These are phyloP conservation scores for Wakefieldia striispora DNA, from an alignment of 768 basidiomycete species.

Conservation along the genomic window DNA sequence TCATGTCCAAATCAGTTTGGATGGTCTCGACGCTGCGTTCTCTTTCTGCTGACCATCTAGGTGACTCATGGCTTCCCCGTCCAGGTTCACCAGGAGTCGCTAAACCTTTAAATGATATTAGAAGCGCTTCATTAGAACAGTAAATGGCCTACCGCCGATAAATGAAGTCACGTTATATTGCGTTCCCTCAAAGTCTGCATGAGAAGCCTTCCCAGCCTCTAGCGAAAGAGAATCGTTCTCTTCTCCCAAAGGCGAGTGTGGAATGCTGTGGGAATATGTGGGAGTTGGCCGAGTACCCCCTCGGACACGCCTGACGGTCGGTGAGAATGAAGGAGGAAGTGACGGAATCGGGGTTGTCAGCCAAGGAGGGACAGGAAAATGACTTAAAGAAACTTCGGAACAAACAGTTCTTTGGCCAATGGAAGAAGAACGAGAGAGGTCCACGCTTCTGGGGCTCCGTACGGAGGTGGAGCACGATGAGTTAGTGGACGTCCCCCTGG, in stretches of 20 bases:
- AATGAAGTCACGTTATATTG: slow-evolving; percentile 77
- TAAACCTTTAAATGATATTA: slow-evolving; percentile 30
- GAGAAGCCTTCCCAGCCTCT: slow-evolving; percentile 15
- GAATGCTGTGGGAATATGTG: slow-evolving; percentile 9
- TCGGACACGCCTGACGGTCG: slow-evolving; percentile 18
- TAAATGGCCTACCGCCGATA: slow-evolving; percentile 45
- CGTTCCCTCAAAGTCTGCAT: slow-evolving; percentile 45
- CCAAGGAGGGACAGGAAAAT: slow-evolving; percentile 64
- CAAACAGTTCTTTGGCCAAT: slow-evolving; percentile 25
- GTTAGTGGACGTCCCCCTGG: slow-evolving; percentile 25
- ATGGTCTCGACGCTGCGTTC: neutral
- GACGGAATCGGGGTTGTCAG: slow-evolving; percentile 16
- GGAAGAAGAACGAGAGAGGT: slow-evolving; percentile 24
- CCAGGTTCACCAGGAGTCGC: slow-evolving; percentile 26
- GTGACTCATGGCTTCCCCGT: slow-evolving; percentile 7
- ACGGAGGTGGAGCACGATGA: slow-evolving; percentile 36
- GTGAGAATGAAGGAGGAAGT: slow-evolving; percentile 13
- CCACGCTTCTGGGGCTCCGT: slow-evolving; percentile 1
- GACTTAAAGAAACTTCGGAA: slow-evolving; percentile 66
- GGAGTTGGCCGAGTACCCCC: slow-evolving; percentile 15
- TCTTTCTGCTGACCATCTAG: slow-evolving; percentile 5
- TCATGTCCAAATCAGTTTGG: neutral
- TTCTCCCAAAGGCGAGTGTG: slow-evolving; percentile 17
- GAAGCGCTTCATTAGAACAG: neutral
- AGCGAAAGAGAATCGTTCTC: slow-evolving; percentile 10